Conservation (phyloP, 129 eudicot species). For the Escallonia herrerae region DNA sequence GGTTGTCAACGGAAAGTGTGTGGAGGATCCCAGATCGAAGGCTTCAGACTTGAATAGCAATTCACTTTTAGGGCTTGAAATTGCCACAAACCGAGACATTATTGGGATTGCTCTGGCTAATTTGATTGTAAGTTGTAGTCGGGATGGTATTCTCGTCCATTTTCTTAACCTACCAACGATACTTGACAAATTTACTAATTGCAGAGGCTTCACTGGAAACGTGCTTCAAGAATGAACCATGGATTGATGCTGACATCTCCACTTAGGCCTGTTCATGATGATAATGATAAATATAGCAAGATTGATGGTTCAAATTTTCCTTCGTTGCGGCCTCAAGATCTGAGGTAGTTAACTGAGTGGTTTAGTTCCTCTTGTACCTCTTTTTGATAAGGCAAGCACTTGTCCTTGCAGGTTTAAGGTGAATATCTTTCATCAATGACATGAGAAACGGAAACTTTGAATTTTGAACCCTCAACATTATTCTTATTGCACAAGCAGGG, state of each 20-base stretch:
- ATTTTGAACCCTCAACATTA: conserved; percentile 17
- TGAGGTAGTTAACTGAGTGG: conserved; percentile 41
- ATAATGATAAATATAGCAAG: conserved; percentile 41
- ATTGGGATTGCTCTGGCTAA: conserved; percentile 86
- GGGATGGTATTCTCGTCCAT: neutral
- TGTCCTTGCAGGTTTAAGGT: conserved; percentile 25
- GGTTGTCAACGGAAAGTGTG: conserved; percentile 87
- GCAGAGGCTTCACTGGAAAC: conserved; percentile 92
- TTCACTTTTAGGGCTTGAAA: conserved; percentile 65
- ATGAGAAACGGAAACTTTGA: conserved; percentile 38
- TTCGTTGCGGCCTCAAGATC: conserved; percentile 75
- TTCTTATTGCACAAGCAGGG: neutral
- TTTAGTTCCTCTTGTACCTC: neutral
- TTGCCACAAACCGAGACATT: conserved; percentile 81
- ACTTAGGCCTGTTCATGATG: conserved; percentile 55
- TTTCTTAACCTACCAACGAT: neutral
- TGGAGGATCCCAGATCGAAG: conserved; percentile 77
- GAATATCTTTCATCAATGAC: conserved; percentile 37
- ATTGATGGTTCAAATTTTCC: conserved; percentile 53
- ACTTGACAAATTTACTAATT: neutral
- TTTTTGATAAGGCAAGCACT: conserved; percentile 13
- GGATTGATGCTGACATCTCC: conserved; percentile 90
- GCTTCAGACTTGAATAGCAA: conserved; percentile 74
- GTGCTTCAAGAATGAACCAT: conserved; percentile 67
- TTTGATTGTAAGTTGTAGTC: conserved; percentile 55